Evolutionary conservation across 257 asterid genomes (phyloP), one percentile per base, ranked within the genome.

Genomic region (Vinca minor): DNA sequence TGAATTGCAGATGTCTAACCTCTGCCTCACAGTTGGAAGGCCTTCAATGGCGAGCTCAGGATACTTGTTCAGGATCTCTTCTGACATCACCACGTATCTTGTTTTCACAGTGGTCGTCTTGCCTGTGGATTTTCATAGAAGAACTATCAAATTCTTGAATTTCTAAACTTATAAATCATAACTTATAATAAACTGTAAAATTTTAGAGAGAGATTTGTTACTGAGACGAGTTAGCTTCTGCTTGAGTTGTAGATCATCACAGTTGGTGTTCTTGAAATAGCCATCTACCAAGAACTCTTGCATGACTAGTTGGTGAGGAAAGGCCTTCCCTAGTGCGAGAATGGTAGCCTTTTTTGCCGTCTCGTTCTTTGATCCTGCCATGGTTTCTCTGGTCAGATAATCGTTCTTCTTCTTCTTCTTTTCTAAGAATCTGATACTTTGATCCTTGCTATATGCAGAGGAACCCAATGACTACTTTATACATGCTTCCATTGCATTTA

Each of bases 61-160:
- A 68, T 93, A 93, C 63, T 82, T 86, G 15, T 71, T 72, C 0
- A 93, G 82, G 73, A 93, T 87, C 69, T 93, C 99, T 63, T 92
- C 97, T 1, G 96, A 93, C 97, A 93, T 89, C 15, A 93, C 99
- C 12, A 87, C 97, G 10, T 93, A 93, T 60, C 99, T 75, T 18
- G 95, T 89, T 73, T 93, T 89, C 47, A 93, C 99, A 4, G 99
- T 89, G 41, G 99, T 93, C 15, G 95, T 80, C 79, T 84, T 87
- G 81, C 99, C 99, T 93, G 86, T 28, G 29, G 47, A 14, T 17
- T 29, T 36, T 55, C 55, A 61, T 25, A 5, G 11, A 38, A 11
- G 5, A 65, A n/a, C 35, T 12, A 10, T 34, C 38, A 34, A 34
- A 34, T 2, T 2, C 38, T 34, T 34, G 38, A 34, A 34, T 34